These are phyloP conservation scores for Oryza australiensis DNA, from an alignment of 176 grass and related monocot species.

Conservation along the genomic window DNA sequence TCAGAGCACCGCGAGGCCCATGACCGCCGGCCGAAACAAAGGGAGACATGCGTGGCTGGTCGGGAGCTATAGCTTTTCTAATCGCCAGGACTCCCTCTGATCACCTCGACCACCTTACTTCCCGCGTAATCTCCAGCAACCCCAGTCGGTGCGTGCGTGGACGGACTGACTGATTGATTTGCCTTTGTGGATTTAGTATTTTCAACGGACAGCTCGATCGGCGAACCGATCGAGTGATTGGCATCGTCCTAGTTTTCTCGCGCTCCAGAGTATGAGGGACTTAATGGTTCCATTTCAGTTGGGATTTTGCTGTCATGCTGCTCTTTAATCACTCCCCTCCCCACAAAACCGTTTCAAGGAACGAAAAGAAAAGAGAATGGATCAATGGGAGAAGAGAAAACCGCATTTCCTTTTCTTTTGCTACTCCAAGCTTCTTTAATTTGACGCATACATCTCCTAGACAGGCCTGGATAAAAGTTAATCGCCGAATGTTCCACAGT, in stretches of 20 bases:
- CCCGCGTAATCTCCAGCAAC: not conserved
- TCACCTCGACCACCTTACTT: not conserved
- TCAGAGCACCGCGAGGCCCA: conserved; percentile 16
- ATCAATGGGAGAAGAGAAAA: not conserved
- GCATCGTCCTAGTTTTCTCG: not conserved
- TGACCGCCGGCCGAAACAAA: conserved; percentile 16
- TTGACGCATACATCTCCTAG: not conserved
- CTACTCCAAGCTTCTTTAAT: not conserved
- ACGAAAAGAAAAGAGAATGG: not conserved
- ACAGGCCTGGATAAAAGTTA: not conserved
- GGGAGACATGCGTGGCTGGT: conserved; percentile 8
- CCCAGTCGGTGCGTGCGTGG: conserved; percentile 22
- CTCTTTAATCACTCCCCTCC: not conserved
- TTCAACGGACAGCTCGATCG: conserved; percentile 24
- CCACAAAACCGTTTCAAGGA: not conserved
- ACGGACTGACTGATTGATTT: not conserved
- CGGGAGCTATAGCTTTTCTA: conserved; percentile 18
- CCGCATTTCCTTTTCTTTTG: not conserved
- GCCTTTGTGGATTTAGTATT: conserved; percentile 1
- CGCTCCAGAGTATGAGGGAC: conserved; percentile 39
- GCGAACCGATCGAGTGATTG: conserved; percentile 28
- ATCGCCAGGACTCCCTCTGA: not conserved
- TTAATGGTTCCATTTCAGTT: conserved; percentile 8
- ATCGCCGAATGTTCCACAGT: not conserved
- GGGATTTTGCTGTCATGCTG: conserved; percentile 38